Conservation (phyloP, 2,329 filamentous ascomycete species). For the Colletotrichum plurivorum region DNA sequence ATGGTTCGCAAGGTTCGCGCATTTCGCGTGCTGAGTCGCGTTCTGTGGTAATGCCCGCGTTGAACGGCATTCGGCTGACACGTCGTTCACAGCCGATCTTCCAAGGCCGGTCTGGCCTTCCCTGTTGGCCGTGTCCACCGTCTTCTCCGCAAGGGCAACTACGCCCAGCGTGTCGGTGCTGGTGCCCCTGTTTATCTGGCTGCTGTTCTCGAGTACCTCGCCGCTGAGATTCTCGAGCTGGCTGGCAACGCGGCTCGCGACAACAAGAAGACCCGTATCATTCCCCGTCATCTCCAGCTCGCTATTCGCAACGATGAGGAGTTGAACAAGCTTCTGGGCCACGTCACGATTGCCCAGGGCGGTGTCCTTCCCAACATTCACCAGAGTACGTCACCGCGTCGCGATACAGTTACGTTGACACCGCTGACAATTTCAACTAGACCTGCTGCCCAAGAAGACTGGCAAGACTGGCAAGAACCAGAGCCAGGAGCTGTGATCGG, state of each 20-base stretch:
- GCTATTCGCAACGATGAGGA: conserved; percentile 99
- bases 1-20: conserved; percentile 48
- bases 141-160: conserved; percentile 99
- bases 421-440: conserved; percentile 66
- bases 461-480: conserved; percentile 92
- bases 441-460: conserved; percentile 99
- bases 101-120: conserved; percentile 99
- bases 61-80: conserved; percentile 53
- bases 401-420: background rate
- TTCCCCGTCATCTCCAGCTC: conserved; percentile 97
- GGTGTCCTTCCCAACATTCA: conserved; percentile 98
- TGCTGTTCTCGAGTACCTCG: conserved; percentile 97
- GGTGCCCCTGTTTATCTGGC: conserved; percentile 98
- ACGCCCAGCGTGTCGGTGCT: conserved; percentile 99
- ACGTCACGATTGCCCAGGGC: conserved; percentile 97
- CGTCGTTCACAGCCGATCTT: conserved; percentile 81
- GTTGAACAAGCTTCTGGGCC: conserved; percentile 97
- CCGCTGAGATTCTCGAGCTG: conserved; percentile 98
- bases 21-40: conserved; percentile 44
- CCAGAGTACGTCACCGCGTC: conserved; percentile 79
- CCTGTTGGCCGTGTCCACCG: conserved; percentile 99
- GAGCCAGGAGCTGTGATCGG: conserved; percentile 92
- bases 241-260: conserved; percentile 98
- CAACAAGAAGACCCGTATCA: conserved; percentile 99
- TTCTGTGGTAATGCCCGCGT: too few species aligned